Conservation (phyloP, 2,329 filamentous ascomycete species). For the Arthrocladium fulminans region DNA sequence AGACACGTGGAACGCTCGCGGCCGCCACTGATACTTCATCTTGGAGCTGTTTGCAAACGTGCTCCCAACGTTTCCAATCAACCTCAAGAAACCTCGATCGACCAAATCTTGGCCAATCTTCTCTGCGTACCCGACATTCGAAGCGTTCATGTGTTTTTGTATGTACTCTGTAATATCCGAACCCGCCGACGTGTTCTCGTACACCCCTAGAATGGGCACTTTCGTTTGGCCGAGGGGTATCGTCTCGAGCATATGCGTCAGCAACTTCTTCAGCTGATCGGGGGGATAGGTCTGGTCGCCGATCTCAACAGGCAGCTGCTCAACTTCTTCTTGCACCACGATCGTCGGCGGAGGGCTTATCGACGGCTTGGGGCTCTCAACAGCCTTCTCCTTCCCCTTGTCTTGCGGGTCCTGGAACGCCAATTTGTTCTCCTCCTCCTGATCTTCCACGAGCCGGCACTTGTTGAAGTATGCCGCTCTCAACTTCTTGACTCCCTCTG, state of each 20-base stretch:
- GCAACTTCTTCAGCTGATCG: conserved; percentile 83
- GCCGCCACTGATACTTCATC: conserved; percentile 95
- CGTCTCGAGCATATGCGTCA: conserved; percentile 74
- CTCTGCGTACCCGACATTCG: conserved; percentile 83
- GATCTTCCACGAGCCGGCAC: conserved; percentile 86
- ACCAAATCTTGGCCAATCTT: conserved; percentile 91
- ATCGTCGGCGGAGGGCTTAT: conserved; percentile 58
- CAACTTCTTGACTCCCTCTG: conserved; percentile 82
- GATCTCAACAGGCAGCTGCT: conserved; percentile 79
- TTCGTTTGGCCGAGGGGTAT: conserved; percentile 86
- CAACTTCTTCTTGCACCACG: conserved; percentile 65
- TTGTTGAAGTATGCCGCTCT: conserved; percentile 98
- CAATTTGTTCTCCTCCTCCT: conserved; percentile 97
- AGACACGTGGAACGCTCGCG: conserved; percentile 79
- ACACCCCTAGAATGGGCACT: conserved; percentile 89
- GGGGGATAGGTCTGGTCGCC: conserved; percentile 78
- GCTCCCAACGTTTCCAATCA: conserved; percentile 90
- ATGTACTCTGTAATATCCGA: conserved; percentile 94
- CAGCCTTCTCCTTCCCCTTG: conserved; percentile 25
- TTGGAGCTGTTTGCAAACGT: conserved; percentile 95
- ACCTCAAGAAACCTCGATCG: conserved; percentile 70
- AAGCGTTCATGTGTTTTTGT: conserved; percentile 75
- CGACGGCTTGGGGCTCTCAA: conserved; percentile 53
- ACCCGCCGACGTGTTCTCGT: conserved; percentile 83
- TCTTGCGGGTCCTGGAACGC: conserved; percentile 80